Evolutionary conservation across 306 rosid species (phyloP).

Genomic region (Nissolia schottii): DNA sequence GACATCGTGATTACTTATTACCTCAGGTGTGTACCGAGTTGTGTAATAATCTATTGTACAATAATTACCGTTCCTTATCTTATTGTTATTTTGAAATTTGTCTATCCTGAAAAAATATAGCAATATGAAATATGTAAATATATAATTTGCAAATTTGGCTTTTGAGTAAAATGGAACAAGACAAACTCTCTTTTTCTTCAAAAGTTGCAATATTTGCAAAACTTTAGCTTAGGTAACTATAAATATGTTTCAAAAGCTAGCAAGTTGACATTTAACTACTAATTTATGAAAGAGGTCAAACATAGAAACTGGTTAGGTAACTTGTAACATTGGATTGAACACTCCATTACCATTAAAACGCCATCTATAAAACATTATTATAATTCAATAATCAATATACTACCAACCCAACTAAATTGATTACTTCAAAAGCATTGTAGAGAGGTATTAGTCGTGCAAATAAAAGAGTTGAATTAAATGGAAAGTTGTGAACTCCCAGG

Average conservation of each 20-base stretch:
- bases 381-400: no score
- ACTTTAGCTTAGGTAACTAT: neutral
- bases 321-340: neutral
- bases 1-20: no score
- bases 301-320: neutral
- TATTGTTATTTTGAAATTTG: neutral
- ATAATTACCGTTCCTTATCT: no score
- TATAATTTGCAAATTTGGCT: neutral
- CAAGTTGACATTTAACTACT: neutral
- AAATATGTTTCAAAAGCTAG: constrained; percentile 1
- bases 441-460: neutral
- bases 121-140: neutral
- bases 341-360: neutral
- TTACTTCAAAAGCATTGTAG: neutral
- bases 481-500: neutral
- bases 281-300: constrained; percentile 4
- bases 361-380: neutral
- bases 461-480: neutral
- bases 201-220: no score
- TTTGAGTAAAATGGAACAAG: neutral
- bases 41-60: no score
- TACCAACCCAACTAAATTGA: neutral
- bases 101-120: neutral
- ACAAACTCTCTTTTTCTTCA: neutral
- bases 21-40: no score